A percentile compares a stretch with the other conserved stretches of the same genome.
These are phyloP conservation scores for Crithidia fasciculata DNA, from an alignment of 208 protist genomes.

Conservation along the genomic window DNA sequence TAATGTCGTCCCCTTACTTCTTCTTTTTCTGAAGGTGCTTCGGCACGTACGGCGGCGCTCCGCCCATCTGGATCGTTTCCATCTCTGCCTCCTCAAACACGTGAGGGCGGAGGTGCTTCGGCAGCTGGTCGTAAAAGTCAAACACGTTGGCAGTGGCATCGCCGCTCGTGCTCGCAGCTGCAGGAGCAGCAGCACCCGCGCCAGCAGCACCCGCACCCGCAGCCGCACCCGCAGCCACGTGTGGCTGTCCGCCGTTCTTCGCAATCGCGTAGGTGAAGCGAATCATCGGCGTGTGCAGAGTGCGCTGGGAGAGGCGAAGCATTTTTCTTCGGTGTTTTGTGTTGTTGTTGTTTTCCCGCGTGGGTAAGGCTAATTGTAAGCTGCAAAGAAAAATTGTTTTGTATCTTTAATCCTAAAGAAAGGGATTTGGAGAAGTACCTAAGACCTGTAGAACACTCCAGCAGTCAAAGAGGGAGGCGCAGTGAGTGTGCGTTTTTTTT, in stretches of 20 bases:
- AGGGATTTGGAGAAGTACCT: too few relatives aligned
- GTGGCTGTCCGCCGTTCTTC: slow-evolving; percentile 45
- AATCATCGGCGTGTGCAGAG: slow-evolving; percentile 63
- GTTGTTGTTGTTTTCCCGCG: not conserved
- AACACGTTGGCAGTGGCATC: slow-evolving; percentile 30
- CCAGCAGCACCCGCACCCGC: not conserved
- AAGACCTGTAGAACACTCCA: too few relatives aligned
- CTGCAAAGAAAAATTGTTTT: not conserved
- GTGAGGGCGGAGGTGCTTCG: slow-evolving; percentile 57
- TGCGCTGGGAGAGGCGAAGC: slow-evolving; percentile 35
- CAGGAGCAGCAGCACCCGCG: not conserved
- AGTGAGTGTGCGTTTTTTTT: not conserved
- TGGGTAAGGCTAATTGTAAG: too few relatives aligned
- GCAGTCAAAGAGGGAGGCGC: not conserved
- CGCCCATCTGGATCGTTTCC: slow-evolving; percentile 76
- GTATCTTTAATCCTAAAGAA: too few relatives aligned
- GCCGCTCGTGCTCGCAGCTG: slow-evolving; percentile 8
- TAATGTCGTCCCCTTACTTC: slow-evolving; percentile 25
- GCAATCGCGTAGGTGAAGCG: slow-evolving; percentile 76
- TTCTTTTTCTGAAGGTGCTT: slow-evolving; percentile 81
- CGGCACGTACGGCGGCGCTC: slow-evolving; percentile 77
- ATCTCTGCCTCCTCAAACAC: slow-evolving; percentile 78
- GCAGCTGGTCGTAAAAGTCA: slow-evolving; percentile 67
- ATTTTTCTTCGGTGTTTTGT: slow-evolving; percentile 24
- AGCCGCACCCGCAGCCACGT: not conserved